Evolutionary conservation across 495 filamentous ascomycete species (phyloP).

Genomic region (Aspergillus wentii): DNA sequence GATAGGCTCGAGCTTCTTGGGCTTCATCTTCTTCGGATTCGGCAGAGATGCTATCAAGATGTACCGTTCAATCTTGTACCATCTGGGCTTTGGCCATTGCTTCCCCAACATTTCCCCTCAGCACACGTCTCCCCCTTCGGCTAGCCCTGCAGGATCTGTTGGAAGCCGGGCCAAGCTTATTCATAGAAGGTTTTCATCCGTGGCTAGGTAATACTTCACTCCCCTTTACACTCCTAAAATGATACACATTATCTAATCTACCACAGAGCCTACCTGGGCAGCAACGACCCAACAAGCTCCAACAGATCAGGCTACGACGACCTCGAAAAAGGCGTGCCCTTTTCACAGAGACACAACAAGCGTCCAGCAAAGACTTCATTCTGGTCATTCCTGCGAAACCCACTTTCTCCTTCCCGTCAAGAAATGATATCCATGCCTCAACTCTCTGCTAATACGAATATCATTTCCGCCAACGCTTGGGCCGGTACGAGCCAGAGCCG

Average conservation of each 20-base stretch:
- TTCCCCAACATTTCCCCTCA: conserved; percentile 9
- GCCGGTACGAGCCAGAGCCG: conserved; percentile 22
- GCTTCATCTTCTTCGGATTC: conserved; percentile 78
- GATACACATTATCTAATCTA: neutral
- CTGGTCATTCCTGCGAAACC: conserved; percentile 9
- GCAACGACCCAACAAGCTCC: conserved; percentile 1
- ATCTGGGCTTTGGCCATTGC: conserved; percentile 23
- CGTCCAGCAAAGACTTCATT: conserved; percentile 5
- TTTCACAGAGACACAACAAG: neutral
- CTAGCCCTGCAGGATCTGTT: conserved; percentile 16
- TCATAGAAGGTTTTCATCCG: conserved; percentile 11
- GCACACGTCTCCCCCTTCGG: conserved; percentile 3
- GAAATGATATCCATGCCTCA: conserved; percentile 14
- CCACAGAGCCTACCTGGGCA: conserved; percentile 7
- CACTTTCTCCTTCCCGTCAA: neutral
- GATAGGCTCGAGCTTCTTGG: conserved; percentile 51
- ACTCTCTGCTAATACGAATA: conserved; percentile 18
- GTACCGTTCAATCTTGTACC: conserved; percentile 50
- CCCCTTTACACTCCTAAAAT: neutral
- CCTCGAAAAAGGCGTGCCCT: conserved; percentile 19
- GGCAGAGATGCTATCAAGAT: conserved; percentile 69
- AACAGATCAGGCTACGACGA: conserved; percentile 9
- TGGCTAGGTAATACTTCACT: conserved; percentile 11
- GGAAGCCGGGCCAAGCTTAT: conserved; percentile 24
- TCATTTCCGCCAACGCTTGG: conserved; percentile 35